Percentiles rank a stretch among this genome's conserved stretches.
Conservation (phyloP, 768 basidiomycete species). For the Plicaturopsis crispa region DNA sequence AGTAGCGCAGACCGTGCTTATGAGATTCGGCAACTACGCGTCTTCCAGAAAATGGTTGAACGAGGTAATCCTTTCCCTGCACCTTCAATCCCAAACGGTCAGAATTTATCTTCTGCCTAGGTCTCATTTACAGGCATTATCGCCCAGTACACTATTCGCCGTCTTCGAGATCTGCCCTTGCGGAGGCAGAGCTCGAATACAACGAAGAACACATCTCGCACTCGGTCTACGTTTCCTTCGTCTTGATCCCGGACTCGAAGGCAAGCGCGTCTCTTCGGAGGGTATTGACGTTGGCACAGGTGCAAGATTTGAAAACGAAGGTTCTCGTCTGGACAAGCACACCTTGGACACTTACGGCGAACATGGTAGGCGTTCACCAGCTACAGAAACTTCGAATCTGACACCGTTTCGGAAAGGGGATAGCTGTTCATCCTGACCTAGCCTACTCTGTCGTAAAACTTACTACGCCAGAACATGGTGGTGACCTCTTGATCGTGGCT, state of each 20-base stretch:
- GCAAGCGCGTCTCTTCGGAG: too few relatives aligned
- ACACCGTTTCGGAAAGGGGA: too few relatives aligned
- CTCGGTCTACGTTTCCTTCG: constrained; percentile 81
- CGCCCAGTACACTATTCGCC: constrained; percentile 94
- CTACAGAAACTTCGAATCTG: neutral
- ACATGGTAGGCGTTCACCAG: constrained; percentile 62
- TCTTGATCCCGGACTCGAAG: constrained; percentile 32
- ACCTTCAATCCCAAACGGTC: neutral
- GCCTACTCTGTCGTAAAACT: constrained; percentile 48
- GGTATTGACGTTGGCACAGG: neutral
- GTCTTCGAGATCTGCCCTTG: constrained; percentile 87
- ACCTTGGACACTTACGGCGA: constrained; percentile 93
- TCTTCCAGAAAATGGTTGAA: constrained; percentile 86
- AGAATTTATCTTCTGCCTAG: constrained; percentile 25
- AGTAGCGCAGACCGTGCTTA: constrained; percentile 63
- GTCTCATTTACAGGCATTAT: constrained; percentile 77
- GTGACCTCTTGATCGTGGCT: constrained; percentile 36
- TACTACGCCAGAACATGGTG: constrained; percentile 14
- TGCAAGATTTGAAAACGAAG: constrained; percentile 16
- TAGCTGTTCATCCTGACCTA: constrained; percentile 75
- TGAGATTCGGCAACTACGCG: constrained; percentile 78
- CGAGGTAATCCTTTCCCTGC: constrained; percentile 40
- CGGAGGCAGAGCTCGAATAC: constrained; percentile 91
- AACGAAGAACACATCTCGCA: constrained; percentile 83
- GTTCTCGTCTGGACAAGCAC: constrained; percentile 96